These are phyloP conservation scores for Quercus lobata DNA, from an alignment of 331 rosid species.

Conservation along the genomic window DNA sequence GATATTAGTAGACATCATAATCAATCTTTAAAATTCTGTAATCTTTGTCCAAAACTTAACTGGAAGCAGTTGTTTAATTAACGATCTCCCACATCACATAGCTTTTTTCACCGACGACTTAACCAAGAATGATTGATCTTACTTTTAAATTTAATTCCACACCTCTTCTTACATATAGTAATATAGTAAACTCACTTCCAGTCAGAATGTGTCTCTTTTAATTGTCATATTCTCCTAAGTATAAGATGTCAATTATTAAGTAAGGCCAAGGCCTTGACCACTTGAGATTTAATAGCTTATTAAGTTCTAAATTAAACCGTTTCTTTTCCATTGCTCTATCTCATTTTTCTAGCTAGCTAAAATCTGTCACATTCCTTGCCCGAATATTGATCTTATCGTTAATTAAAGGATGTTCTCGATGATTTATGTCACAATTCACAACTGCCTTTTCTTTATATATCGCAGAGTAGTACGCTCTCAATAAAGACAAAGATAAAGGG, in stretches of 20 bases:
- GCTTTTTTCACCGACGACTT: conserved; percentile 51
- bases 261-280: background rate
- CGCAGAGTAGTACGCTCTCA: background rate
- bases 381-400: conserved; percentile 10
- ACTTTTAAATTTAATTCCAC: background rate
- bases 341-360: conserved; percentile 15
- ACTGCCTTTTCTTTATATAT: conserved; percentile 3
- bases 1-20: background rate
- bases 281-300: too few relatives aligned
- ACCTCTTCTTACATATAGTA: too few relatives aligned
- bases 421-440: conserved; percentile 1
- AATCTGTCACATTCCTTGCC: conserved; percentile 22
- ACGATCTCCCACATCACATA: conserved; percentile 19
- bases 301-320: background rate
- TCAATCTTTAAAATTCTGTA: background rate
- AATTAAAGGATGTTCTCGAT: conserved; percentile 19
- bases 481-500: conserved; percentile 22
- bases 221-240: conserved; percentile 23
- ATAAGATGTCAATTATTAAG: background rate
- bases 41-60: background rate
- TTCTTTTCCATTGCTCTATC: conserved; percentile 11
- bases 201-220: background rate
- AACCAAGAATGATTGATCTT: conserved; percentile 33
- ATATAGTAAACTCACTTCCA: background rate
- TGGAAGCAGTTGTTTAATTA: conserved; percentile 7